These are phyloP conservation scores for Chondrostereum purpureum DNA, from an alignment of 1,284 basidiomycete species.

Conservation along the genomic window DNA sequence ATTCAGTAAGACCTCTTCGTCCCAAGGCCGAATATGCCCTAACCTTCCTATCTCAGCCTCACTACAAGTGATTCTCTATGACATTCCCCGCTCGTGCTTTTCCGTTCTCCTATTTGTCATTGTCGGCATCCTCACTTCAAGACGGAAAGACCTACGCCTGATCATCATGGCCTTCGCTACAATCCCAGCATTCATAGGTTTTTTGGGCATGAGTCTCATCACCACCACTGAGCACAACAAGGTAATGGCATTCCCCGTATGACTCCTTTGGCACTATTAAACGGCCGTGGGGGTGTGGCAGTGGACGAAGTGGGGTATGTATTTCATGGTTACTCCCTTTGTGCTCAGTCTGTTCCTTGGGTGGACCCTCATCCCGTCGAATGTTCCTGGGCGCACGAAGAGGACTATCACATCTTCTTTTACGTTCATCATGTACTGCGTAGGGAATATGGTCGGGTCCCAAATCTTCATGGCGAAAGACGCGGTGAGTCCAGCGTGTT, in stretches of 20 bases:
- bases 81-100: slow-evolving; percentile 11
- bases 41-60: slow-evolving; percentile 8
- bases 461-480: slow-evolving; percentile 15
- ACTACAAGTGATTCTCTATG: slow-evolving; percentile 11
- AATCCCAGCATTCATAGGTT: slow-evolving; percentile 12
- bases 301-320: slow-evolving; percentile 14
- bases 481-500: slow-evolving; percentile 5
- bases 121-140: slow-evolving; percentile 12
- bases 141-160: slow-evolving; percentile 11
- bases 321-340: slow-evolving; percentile 10
- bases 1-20: slow-evolving; percentile 10
- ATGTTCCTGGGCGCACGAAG: slow-evolving; percentile 16
- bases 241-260: not conserved
- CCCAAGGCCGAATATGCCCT: too few species aligned
- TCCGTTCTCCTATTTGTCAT: slow-evolving; percentile 12
- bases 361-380: slow-evolving; percentile 14
- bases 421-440: slow-evolving; percentile 15
- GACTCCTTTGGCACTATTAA: too few species aligned
- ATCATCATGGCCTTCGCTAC: slow-evolving; percentile 11
- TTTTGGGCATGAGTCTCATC: slow-evolving; percentile 10
- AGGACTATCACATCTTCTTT: slow-evolving; percentile 15
- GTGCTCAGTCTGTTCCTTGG: slow-evolving; percentile 12
- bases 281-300: too few species aligned
- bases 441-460: slow-evolving; percentile 12
- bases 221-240: slow-evolving; percentile 7